Percentiles rank a stretch among this genome's conserved stretches.
Conservation (phyloP, 2,329 filamentous ascomycete species). For the Septoria petroselini region DNA sequence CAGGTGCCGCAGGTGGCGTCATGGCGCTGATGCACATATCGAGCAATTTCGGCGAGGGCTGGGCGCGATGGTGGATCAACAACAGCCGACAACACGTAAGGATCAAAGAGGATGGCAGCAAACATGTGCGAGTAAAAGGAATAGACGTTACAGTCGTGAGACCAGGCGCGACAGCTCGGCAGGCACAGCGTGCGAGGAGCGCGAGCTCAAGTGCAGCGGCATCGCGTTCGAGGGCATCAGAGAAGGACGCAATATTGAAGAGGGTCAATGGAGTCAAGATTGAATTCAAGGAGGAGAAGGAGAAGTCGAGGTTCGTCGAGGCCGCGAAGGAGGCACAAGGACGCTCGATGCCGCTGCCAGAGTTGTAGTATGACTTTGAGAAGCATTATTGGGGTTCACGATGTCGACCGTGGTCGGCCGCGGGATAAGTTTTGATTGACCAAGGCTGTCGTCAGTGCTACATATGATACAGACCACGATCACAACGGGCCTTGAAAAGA, state of each 20-base stretch:
- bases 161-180: slow-evolving; percentile 21
- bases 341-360: slow-evolving; percentile 41
- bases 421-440: background rate
- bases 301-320: slow-evolving; percentile 42
- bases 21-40: slow-evolving; percentile 47
- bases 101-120: slow-evolving; percentile 42
- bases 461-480: too few species aligned
- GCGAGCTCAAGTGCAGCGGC: slow-evolving; percentile 33
- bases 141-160: slow-evolving; percentile 41
- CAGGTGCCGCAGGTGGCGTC: slow-evolving; percentile 41
- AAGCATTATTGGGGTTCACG: slow-evolving; percentile 12
- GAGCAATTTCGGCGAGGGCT: slow-evolving; percentile 43
- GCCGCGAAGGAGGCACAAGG: slow-evolving; percentile 41
- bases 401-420: background rate
- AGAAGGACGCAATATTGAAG: slow-evolving; percentile 29
- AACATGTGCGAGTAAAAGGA: slow-evolving; percentile 44
- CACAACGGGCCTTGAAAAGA: too few species aligned
- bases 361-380: slow-evolving; percentile 20
- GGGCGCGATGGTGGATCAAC: slow-evolving; percentile 48
- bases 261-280: slow-evolving; percentile 44
- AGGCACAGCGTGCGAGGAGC: slow-evolving; percentile 13
- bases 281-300: slow-evolving; percentile 45
- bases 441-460: background rate
- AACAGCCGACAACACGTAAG: slow-evolving; percentile 38
- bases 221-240: slow-evolving; percentile 18